These are phyloP conservation scores for Penicillium polonicum DNA, from an alignment of 2,329 filamentous ascomycete species.

Conservation along the genomic window DNA sequence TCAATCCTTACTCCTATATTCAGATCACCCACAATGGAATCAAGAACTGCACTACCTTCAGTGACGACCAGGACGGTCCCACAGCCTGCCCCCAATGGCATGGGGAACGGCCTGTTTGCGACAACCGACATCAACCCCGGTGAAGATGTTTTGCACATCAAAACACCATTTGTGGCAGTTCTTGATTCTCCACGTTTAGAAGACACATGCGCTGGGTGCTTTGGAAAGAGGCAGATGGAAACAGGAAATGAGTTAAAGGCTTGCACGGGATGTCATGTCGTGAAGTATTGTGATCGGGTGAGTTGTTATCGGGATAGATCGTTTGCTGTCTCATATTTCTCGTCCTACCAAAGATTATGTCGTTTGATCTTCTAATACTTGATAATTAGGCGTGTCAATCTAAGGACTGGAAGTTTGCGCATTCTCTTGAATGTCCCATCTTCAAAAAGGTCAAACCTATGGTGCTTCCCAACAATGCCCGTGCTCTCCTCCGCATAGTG, in stretches of 20 bases:
- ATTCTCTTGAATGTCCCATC: constrained; percentile 60
- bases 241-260: constrained; percentile 44
- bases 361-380: background rate
- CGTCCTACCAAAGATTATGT: background rate
- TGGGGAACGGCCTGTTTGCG: constrained; percentile 58
- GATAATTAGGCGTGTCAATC: constrained; percentile 56
- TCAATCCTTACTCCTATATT: constrained; percentile 1
- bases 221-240: constrained; percentile 39
- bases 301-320: constrained; percentile 17
- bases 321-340: background rate
- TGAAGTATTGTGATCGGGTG: constrained; percentile 62
- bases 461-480: constrained; percentile 55
- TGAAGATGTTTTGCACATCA: constrained; percentile 49
- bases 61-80: constrained; percentile 27
- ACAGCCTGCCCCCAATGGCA: constrained; percentile 25
- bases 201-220: constrained; percentile 60
- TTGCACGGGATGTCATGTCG: constrained; percentile 58
- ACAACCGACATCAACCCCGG: constrained; percentile 49
- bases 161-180: constrained; percentile 55
- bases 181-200: constrained; percentile 53
- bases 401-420: constrained; percentile 57
- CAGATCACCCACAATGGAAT: constrained; percentile 21
- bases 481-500: constrained; percentile 57
- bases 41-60: constrained; percentile 14
- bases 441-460: constrained; percentile 48